Conservation (phyloP, 2,329 filamentous ascomycete genomes). For the Aureobasidium pullulans region DNA sequence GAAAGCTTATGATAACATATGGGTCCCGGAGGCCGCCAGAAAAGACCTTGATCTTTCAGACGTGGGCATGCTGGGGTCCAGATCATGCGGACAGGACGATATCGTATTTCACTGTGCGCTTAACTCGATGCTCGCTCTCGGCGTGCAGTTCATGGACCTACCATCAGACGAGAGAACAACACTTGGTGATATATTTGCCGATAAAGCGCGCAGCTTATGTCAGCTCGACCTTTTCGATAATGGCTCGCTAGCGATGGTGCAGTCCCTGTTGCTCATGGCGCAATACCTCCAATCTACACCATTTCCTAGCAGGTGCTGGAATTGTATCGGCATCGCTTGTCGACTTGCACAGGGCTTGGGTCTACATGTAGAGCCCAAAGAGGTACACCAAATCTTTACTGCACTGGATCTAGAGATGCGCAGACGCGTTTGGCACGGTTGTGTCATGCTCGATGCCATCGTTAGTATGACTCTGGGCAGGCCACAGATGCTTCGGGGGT, state of each 20-base stretch:
- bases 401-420: not conserved
- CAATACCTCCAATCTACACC: not conserved
- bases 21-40: not conserved
- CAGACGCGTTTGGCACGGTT: not conserved
- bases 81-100: not conserved
- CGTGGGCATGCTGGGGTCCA: not conserved
- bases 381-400: not conserved
- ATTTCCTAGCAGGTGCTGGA: not conserved
- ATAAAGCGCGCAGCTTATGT: not conserved
- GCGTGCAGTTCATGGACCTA: not conserved
- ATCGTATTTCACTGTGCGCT: not conserved
- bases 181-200: not conserved
- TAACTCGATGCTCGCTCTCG: not conserved
- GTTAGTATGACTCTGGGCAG: not conserved
- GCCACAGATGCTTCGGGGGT: not conserved
- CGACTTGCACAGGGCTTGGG: not conserved
- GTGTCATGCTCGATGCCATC: not conserved
- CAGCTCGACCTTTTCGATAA: not conserved
- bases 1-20: not conserved
- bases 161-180: not conserved
- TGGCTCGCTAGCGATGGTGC: not conserved
- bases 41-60: not conserved
- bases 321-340: not conserved
- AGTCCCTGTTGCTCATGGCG: not conserved
- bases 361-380: not conserved